Percentiles rank a stretch among this genome's conserved stretches.
phyloP scores from a whole-genome alignment of 352 stramenopile species.

The Phytophthora tubulina region DNA sequence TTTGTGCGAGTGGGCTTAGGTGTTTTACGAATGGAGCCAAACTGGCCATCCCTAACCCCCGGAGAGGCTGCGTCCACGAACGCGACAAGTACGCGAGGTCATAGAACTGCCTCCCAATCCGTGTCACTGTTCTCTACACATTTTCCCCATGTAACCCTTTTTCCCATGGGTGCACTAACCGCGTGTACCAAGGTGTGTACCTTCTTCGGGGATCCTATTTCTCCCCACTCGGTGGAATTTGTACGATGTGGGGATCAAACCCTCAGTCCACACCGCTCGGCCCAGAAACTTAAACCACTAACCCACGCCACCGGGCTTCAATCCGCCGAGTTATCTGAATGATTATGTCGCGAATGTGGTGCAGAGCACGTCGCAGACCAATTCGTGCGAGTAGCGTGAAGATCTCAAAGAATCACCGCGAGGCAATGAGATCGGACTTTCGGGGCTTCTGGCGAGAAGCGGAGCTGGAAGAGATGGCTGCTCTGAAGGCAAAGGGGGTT shows the following conservation, averaged over 20 bases:
- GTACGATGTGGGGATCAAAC: constrained; percentile 1
- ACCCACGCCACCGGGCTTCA: neutral
- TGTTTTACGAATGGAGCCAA: neutral
- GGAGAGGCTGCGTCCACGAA: neutral
- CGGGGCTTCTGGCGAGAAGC: no score
- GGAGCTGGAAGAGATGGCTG: no score
- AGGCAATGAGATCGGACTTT: no score
- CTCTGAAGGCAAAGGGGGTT: no score
- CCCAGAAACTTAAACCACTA: neutral
- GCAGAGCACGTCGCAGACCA: neutral
- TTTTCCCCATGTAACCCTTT: neutral
- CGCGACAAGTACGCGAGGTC: neutral
- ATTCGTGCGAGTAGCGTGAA: no score
- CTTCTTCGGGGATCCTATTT: neutral
- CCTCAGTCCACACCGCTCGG: neutral
- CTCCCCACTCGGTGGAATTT: neutral
- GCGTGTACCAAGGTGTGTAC: neutral
- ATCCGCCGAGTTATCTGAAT: neutral
- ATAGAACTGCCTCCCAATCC: neutral
- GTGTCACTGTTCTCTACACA: no score
- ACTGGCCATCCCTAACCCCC: neutral
- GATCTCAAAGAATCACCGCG: no score
- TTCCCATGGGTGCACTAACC: neutral
- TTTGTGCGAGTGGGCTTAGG: neutral
- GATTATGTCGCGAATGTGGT: neutral